Conservation (phyloP, 2,329 filamentous ascomycete genomes). For the Bipolaris bicolor region DNA sequence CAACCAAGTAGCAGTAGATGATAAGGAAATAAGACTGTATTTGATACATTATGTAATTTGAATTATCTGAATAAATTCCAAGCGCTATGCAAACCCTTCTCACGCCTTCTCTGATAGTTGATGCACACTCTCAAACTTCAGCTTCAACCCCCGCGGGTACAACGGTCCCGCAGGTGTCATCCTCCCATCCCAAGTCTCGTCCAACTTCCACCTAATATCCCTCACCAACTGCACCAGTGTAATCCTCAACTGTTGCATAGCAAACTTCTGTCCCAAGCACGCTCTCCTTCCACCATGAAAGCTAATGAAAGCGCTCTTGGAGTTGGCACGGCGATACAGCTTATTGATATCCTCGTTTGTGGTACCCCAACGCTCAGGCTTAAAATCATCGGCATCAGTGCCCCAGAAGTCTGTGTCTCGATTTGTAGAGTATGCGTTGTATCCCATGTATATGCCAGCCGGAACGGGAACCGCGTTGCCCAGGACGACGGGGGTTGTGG, state of each 20-base stretch:
- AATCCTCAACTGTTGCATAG: constrained; percentile 48
- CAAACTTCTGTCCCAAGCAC: constrained; percentile 53
- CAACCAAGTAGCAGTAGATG: not conserved
- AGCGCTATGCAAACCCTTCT: not conserved
- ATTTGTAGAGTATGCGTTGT: constrained; percentile 39
- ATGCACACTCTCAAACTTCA: constrained; percentile 25
- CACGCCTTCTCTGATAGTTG: not conserved
- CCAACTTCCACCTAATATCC: constrained; percentile 30
- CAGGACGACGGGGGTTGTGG: constrained; percentile 37
- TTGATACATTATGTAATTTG: not conserved
- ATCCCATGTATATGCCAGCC: constrained; percentile 33
- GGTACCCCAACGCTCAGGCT: constrained; percentile 50
- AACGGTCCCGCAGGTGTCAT: constrained; percentile 36
- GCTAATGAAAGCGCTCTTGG: constrained; percentile 50
- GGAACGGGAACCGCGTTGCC: constrained; percentile 30
- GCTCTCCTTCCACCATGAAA: constrained; percentile 52
- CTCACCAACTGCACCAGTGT: constrained; percentile 41
- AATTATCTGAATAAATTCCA: not conserved
- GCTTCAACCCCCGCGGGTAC: constrained; percentile 27
- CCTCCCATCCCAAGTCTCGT: constrained; percentile 36
- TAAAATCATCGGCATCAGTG: constrained; percentile 44
- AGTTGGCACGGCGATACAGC: constrained; percentile 45
- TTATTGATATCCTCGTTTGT: constrained; percentile 45
- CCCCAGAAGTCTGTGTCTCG: constrained; percentile 38
- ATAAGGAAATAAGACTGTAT: not conserved